Conservation (phyloP, 2,329 filamentous ascomycete genomes). For the Karstenula rhodostoma region DNA sequence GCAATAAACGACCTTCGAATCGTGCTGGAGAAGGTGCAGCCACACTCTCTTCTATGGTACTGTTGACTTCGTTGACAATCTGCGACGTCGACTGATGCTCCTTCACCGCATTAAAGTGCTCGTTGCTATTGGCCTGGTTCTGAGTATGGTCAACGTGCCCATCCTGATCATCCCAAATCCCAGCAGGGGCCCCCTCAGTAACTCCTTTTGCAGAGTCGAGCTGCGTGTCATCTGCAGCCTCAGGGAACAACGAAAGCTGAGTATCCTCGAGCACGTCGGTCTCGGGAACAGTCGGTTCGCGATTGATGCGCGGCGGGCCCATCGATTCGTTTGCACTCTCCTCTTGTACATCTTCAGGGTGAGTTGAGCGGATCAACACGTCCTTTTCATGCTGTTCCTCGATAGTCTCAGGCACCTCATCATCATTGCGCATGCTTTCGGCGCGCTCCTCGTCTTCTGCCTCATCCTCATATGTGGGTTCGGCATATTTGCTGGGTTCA, state of each 20-base stretch:
- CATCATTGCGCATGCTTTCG: conserved; percentile 19
- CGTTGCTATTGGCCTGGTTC: conserved; percentile 33
- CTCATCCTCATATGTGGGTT: conserved; percentile 10
- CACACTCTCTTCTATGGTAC: conserved; percentile 22
- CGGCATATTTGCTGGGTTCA: conserved; percentile 21
- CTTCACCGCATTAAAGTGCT: conserved; percentile 45
- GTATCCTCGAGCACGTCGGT: conserved; percentile 46
- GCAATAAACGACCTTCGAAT: conserved; percentile 34
- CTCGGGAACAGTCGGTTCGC: conserved; percentile 43
- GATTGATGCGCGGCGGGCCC: conserved; percentile 26
- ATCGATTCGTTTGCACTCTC: neutral
- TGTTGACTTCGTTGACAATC: conserved; percentile 21
- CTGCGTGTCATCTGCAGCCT: neutral
- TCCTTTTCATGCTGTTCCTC: conserved; percentile 25
- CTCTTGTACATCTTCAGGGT: conserved; percentile 12
- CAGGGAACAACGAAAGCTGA: conserved; percentile 37
- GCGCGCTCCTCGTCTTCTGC: conserved; percentile 6
- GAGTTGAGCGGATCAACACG: conserved; percentile 21
- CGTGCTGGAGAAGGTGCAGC: conserved; percentile 1
- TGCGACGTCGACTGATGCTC: conserved; percentile 46
- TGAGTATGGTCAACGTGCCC: conserved; percentile 12
- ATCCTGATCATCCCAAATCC: neutral
- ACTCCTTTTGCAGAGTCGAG: neutral
- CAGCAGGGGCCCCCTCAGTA: neutral
- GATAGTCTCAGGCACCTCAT: conserved; percentile 36